Base-by-base conservation (phyloP, 768 basidiomycete species). In the Lentinula aciculospora region DNA sequence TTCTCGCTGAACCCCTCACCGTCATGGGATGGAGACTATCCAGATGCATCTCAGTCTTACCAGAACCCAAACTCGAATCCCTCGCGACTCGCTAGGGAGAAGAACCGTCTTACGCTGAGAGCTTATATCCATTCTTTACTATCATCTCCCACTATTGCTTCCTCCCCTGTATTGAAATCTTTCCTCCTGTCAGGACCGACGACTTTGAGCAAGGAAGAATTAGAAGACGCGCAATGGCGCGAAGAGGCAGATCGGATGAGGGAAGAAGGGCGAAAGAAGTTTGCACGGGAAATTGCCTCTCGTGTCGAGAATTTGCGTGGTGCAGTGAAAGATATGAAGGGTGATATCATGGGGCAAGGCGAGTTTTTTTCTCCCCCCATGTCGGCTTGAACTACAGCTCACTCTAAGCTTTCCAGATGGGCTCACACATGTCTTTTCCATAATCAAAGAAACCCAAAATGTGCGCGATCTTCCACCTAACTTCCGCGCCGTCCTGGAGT, bases 41-140 rank as follows among this genome's bases (percentile, higher is more conserved):
- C 62, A 58, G 40, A 63, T 53, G 45, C 56, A 56, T 57, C 61
- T 27, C 49, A 56, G 23, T 56, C 65, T 13, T 57, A 63, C n/a
- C 29, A 48, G 5, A 25, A 57, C 31, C 53, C 56, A 8, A 25
- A 57, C 31, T 56, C 56, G 19, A 61, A 63, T 25, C 68, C 74
- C 27, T 76, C 78, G 21, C 83, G 84, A 32, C 78, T 96, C 21
- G 78, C 92, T 1, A 79, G 97, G 25, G 97, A 99, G 70, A 96
- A 94, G 80, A 99, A 99, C 65, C 79, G 97, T 13, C 76, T 99
- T 3, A 98, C 97, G 0, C 82, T 99, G 17, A 85, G 97, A 19
- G 86, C 94, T 0, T 98, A 98, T 71, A 80, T 99, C n/a, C 89
- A 92, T 62, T 71, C 83, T 1, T 75, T 99, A 28, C 77, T 98